These are phyloP conservation scores for Coniella vitis DNA, from an alignment of 2,329 filamentous ascomycete genomes.

Conservation along the genomic window DNA sequence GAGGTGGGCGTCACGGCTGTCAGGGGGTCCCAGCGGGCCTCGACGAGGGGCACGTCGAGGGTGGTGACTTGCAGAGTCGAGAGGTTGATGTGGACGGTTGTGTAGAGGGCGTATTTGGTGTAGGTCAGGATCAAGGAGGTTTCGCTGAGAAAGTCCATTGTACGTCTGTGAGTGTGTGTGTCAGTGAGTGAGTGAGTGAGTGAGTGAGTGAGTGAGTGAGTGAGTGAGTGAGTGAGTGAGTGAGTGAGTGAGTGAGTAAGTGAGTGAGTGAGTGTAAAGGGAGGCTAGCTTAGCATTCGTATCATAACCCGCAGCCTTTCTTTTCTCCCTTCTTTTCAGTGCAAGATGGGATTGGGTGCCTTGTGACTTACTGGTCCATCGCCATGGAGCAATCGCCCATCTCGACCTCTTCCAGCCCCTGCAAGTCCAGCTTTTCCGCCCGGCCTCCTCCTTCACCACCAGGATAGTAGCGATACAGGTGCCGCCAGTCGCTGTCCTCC, in stretches of 20 bases:
- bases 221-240: too few species aligned
- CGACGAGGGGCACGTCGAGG: slow-evolving; percentile 26
- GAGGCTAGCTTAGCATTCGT: too few species aligned
- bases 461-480: slow-evolving; percentile 33
- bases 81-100: slow-evolving; percentile 27
- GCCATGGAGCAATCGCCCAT: slow-evolving; percentile 28
- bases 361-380: slow-evolving; percentile 27
- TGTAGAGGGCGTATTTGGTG: slow-evolving; percentile 5
- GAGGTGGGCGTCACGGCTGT: slow-evolving; percentile 26
- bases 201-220: too few species aligned
- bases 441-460: slow-evolving; percentile 20
- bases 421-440: slow-evolving; percentile 24
- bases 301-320: too few species aligned
- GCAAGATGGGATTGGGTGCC: too few species aligned
- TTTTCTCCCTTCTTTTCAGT: too few species aligned
- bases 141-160: slow-evolving; percentile 22
- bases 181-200: background rate
- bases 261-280: too few species aligned
- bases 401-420: slow-evolving; percentile 36
- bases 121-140: slow-evolving; percentile 27
- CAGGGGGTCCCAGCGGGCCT: slow-evolving; percentile 28
- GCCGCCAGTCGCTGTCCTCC: slow-evolving; percentile 33
- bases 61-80: slow-evolving; percentile 23
- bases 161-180: slow-evolving; percentile 5
- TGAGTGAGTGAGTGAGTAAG: too few species aligned